Conservation (phyloP, 2,329 filamentous ascomycete genomes). For the Chaetoscypha palmicola region DNA sequence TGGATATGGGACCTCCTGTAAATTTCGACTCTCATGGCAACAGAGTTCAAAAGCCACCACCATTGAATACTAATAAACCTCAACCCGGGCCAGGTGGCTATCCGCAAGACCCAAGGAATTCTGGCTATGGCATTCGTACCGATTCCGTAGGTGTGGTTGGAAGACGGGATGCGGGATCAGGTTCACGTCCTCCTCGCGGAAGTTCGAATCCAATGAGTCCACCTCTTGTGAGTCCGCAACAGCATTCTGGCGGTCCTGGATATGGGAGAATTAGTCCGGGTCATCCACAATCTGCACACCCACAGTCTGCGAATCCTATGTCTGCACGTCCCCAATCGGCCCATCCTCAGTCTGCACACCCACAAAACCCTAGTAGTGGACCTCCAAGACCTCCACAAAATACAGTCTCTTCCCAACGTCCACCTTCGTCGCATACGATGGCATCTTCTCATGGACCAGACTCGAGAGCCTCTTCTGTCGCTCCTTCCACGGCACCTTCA, state of each 20-base stretch:
- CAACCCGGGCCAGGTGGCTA: slow-evolving; percentile 9
- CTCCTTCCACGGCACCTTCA: slow-evolving; percentile 7
- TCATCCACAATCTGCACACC: too few relatives aligned
- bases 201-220: slow-evolving; percentile 17
- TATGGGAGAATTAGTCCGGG: too few relatives aligned
- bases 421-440: not conserved
- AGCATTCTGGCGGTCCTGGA: slow-evolving; percentile 1
- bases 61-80: slow-evolving; percentile 20
- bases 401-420: slow-evolving; percentile 15
- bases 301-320: too few relatives aligned
- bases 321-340: too few relatives aligned
- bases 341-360: too few relatives aligned
- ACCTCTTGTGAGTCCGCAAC: slow-evolving; percentile 13
- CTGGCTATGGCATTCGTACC: slow-evolving; percentile 2
- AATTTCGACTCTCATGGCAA: slow-evolving; percentile 13
- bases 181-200: slow-evolving; percentile 17
- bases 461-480: slow-evolving; percentile 9
- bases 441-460: slow-evolving; percentile 8
- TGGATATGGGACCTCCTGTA: slow-evolving; percentile 16
- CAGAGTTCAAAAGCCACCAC: slow-evolving; percentile 14
- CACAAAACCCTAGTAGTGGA: not conserved
- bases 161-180: not conserved
- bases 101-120: slow-evolving; percentile 11
- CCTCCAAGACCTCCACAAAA: slow-evolving; percentile 12
- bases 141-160: slow-evolving; percentile 14